Conservation (phyloP, 208 protist genomes). For the Trichomonas tenax region DNA sequence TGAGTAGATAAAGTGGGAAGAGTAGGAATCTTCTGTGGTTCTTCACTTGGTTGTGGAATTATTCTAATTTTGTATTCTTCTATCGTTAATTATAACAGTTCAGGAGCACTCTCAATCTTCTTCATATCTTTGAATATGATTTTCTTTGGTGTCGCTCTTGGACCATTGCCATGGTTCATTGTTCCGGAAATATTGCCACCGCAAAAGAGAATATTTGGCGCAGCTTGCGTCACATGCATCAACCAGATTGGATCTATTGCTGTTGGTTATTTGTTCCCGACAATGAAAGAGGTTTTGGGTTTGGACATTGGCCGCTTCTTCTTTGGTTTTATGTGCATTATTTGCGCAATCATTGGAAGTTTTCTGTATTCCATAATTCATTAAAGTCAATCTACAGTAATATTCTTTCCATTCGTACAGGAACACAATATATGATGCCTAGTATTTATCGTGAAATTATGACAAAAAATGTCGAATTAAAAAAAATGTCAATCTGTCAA, state of each 20-base stretch:
- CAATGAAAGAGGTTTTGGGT: background rate
- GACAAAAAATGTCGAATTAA: no score
- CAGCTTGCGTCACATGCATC: background rate
- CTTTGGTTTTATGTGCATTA: background rate
- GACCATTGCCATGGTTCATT: conserved; percentile 23
- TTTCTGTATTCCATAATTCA: no score
- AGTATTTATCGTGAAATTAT: no score
- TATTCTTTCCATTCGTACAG: no score
- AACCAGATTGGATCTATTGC: background rate
- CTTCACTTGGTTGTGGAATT: background rate
- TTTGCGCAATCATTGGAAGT: background rate
- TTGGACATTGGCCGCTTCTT: background rate
- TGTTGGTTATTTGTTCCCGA: background rate
- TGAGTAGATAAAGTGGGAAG: background rate
- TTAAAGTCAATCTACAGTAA: no score
- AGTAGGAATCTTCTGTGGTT: background rate
- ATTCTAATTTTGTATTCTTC: background rate
- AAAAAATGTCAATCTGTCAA: no score
- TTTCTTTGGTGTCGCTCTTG: background rate
- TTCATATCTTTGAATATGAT: background rate
- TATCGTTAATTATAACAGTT: background rate
- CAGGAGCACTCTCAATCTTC: background rate
- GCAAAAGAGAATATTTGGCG: background rate
- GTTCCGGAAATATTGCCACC: background rate
- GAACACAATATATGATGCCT: no score